These are phyloP conservation scores for Mimosa pudica DNA, from an alignment of 306 rosid species.

Conservation along the genomic window DNA sequence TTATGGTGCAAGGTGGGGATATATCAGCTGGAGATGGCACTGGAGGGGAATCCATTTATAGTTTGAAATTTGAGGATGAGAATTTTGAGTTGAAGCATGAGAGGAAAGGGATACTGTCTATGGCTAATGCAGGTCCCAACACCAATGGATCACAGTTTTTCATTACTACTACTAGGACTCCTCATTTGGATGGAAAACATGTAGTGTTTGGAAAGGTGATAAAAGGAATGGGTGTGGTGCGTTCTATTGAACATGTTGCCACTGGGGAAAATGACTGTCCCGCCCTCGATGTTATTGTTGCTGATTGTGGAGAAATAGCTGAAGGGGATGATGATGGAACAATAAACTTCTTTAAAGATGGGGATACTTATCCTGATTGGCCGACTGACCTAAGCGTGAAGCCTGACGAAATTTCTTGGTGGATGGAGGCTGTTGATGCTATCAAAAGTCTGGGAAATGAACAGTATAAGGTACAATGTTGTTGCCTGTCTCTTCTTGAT, in stretches of 20 bases:
- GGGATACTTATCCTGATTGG: conserved; percentile 76
- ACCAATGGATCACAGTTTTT: conserved; percentile 77
- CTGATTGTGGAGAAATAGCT: conserved; percentile 63
- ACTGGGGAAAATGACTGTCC: conserved; percentile 55
- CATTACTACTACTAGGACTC: conserved; percentile 54
- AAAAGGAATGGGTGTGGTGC: conserved; percentile 78
- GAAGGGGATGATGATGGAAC: conserved; percentile 69
- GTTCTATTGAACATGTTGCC: conserved; percentile 54
- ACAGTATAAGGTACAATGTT: conserved; percentile 56
- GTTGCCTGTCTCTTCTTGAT: neutral
- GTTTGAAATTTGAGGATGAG: conserved; percentile 69
- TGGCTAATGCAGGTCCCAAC: conserved; percentile 71
- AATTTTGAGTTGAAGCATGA: conserved; percentile 74
- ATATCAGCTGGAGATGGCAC: conserved; percentile 63
- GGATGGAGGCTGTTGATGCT: conserved; percentile 63
- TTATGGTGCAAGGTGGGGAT: conserved; percentile 88
- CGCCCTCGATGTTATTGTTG: conserved; percentile 46
- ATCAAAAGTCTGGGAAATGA: conserved; percentile 73
- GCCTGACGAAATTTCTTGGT: conserved; percentile 66
- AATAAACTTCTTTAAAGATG: conserved; percentile 66
- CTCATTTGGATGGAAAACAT: conserved; percentile 79
- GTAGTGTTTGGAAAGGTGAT: conserved; percentile 73
- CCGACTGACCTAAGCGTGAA: conserved; percentile 63
- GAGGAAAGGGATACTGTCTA: conserved; percentile 69
- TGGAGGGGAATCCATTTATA: conserved; percentile 82